These are phyloP conservation scores for Puccinellia tenuiflora DNA, from an alignment of 176 grass and related monocot species.

Conservation along the genomic window DNA sequence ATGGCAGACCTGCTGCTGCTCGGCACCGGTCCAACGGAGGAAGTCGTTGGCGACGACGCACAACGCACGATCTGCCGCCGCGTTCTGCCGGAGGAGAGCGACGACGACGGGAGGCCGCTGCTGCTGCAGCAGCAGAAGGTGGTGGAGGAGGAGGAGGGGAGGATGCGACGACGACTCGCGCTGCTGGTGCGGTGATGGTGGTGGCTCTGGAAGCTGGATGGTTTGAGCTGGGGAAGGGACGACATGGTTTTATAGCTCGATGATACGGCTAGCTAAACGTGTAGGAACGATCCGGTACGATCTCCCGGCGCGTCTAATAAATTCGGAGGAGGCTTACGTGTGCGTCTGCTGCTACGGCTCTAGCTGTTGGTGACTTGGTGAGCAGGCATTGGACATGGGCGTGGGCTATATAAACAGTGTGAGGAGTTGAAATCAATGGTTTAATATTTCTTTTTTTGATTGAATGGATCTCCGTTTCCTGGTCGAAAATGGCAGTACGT, in stretches of 20 bases:
- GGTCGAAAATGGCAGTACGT: background rate
- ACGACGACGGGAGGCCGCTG: background rate
- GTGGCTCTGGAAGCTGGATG: background rate
- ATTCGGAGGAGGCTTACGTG: background rate
- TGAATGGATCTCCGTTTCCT: background rate
- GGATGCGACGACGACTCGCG: background rate
- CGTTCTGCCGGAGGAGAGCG: background rate
- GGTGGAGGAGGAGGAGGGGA: background rate
- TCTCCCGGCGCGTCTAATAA: background rate
- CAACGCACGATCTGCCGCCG: background rate
- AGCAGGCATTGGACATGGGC: background rate
- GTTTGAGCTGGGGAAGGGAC: slow-evolving; percentile 11
- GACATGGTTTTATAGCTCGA: slow-evolving; percentile 9
- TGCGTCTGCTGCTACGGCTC: background rate
- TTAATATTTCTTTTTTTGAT: too few relatives aligned
- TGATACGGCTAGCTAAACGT: background rate
- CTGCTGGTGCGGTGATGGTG: background rate
- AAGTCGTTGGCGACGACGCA: background rate
- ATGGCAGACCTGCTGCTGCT: slow-evolving; percentile 4
- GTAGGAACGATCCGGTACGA: background rate
- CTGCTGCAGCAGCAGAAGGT: background rate
- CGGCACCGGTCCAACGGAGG: background rate
- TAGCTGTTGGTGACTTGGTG: background rate
- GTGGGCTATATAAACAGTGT: background rate
- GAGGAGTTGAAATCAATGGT: background rate